Percentiles rank a stretch among this genome's conserved stretches.
phyloP scores from a whole-genome alignment of 345 rosid genomes.

The Citrus sp. region DNA sequence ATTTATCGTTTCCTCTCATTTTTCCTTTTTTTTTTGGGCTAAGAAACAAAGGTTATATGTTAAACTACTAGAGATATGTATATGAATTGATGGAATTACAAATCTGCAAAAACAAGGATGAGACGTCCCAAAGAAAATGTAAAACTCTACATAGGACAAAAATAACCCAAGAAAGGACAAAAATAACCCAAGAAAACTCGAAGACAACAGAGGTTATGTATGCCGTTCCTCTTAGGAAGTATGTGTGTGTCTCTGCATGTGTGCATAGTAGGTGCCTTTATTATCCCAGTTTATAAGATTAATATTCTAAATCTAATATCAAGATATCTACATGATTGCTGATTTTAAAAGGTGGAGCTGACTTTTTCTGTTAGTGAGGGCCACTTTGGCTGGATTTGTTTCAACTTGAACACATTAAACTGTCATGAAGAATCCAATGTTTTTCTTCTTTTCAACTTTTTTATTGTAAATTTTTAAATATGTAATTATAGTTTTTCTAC shows the following conservation, averaged over 20 bases:
- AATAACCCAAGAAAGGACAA: too few species aligned
- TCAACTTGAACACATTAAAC: background rate
- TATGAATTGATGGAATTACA: too few species aligned
- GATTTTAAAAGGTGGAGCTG: constrained; percentile 2
- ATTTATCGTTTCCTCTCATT: background rate
- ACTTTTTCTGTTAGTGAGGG: background rate
- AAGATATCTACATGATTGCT: background rate
- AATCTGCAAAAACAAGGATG: too few species aligned
- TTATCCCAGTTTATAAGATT: background rate
- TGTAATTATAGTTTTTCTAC: background rate
- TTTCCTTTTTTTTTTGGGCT: too few species aligned
- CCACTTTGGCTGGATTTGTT: background rate
- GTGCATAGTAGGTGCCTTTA: background rate
- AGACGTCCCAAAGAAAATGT: too few species aligned
- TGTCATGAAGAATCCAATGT: background rate
- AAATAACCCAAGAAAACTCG: too few species aligned
- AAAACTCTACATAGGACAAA: too few species aligned
- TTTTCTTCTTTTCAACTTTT: background rate
- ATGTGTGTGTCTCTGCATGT: background rate
- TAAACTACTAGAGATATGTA: too few species aligned
- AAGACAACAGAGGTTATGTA: too few species aligned
- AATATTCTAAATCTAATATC: background rate
- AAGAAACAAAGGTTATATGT: too few species aligned
- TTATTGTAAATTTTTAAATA: background rate
- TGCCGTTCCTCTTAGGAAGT: too few species aligned